phyloP scores from a whole-genome alignment of 306 rosid species.

The Mucuna pruriens region DNA sequence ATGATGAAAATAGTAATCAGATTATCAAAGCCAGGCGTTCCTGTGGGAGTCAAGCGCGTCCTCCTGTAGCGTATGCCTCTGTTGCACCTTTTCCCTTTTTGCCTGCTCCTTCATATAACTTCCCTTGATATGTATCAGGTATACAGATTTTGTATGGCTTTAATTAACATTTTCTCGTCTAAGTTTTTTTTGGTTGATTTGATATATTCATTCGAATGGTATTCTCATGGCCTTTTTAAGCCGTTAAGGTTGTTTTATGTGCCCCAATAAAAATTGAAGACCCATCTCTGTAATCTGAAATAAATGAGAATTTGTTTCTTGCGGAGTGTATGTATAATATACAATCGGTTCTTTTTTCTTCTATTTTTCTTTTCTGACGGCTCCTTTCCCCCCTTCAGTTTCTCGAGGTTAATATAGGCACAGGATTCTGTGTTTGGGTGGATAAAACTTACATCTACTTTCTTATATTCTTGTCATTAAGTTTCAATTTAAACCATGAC shows the following conservation, averaged over 20 bases:
- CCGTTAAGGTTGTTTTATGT: not conserved
- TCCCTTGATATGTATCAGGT: constrained; percentile 40
- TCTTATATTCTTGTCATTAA: not conserved
- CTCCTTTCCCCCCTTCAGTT: not conserved
- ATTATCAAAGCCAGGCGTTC: constrained; percentile 36
- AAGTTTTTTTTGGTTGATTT: constrained; percentile 27
- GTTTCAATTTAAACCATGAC: not conserved
- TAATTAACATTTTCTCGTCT: not conserved
- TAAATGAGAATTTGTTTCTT: constrained; percentile 14
- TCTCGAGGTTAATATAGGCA: not conserved
- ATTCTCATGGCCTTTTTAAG: constrained; percentile 30
- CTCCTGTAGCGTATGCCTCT: constrained; percentile 90
- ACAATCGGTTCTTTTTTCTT: not conserved
- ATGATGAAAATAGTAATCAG: constrained; percentile 28
- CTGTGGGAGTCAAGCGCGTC: constrained; percentile 39
- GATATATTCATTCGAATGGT: constrained; percentile 31
- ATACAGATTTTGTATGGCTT: constrained; percentile 19
- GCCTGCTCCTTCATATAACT: constrained; percentile 74
- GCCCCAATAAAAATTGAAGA: constrained; percentile 31
- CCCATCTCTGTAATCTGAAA: constrained; percentile 11
- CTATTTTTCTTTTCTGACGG: not conserved
- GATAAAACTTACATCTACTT: not conserved
- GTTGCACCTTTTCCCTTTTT: constrained; percentile 89
- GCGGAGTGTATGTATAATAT: not conserved
- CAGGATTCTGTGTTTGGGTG: not conserved